A percentile compares a stretch with the other conserved stretches of the same genome.
phyloP scores from a whole-genome alignment of 768 basidiomycete genomes.

The Hypholoma fasciculare region DNA sequence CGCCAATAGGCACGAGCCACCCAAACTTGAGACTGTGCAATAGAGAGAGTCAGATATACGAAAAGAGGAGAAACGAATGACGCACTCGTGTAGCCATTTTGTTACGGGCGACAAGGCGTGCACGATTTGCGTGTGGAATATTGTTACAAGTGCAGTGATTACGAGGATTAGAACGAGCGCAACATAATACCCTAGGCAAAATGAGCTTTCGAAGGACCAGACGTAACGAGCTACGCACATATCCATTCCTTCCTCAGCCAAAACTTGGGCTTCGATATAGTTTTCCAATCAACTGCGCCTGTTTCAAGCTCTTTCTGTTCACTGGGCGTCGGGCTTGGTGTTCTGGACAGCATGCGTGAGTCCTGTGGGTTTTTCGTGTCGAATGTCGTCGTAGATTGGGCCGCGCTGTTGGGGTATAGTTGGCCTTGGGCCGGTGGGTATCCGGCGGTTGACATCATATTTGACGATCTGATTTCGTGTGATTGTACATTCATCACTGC shows the following conservation, averaged over 20 bases:
- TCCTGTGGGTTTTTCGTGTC: constrained; percentile 12
- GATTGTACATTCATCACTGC: constrained; percentile 1
- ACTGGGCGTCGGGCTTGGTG: constrained; percentile 68
- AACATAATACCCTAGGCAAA: constrained; percentile 49
- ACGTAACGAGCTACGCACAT: constrained; percentile 38
- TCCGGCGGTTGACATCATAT: not conserved
- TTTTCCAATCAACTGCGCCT: constrained; percentile 46
- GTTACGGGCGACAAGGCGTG: constrained; percentile 66
- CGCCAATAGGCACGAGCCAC: constrained; percentile 77
- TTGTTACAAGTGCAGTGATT: constrained; percentile 50
- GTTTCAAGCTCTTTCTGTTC: constrained; percentile 46
- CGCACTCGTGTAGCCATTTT: constrained; percentile 62
- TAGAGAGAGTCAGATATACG: not conserved
- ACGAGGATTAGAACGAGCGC: constrained; percentile 45
- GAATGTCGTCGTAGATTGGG: not conserved
- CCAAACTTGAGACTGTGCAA: constrained; percentile 49
- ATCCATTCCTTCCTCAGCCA: constrained; percentile 58
- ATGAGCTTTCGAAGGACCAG: not conserved
- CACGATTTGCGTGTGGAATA: constrained; percentile 76
- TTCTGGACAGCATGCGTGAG: constrained; percentile 27
- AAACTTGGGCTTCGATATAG: constrained; percentile 45
- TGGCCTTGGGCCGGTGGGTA: constrained; percentile 1
- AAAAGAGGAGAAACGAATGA: constrained; percentile 26
- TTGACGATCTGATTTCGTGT: not conserved
- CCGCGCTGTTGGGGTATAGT: not conserved